Evolutionary conservation across 148 eudicot genomes (phyloP).

Genomic region (Rhododendron simsii): DNA sequence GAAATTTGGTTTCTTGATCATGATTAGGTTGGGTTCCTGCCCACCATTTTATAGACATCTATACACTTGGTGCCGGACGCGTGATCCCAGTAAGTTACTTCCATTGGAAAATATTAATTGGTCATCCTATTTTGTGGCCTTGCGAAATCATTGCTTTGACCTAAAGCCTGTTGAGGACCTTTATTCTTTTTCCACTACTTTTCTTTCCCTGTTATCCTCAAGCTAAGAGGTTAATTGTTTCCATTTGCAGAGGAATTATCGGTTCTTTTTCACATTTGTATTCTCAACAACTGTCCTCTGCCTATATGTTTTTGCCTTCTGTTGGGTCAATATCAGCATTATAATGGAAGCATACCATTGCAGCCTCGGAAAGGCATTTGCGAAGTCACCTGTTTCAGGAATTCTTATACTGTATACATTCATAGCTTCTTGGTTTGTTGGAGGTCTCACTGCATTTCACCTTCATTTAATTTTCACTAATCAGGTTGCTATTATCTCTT

Average conservation of each 20-base stretch:
- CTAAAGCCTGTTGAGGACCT: not conserved
- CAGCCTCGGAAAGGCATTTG: slow-evolving; percentile 25
- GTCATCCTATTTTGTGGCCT: not conserved
- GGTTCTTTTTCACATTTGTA: slow-evolving; percentile 44
- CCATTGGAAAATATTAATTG: not conserved
- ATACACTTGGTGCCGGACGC: not conserved
- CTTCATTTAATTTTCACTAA: slow-evolving; percentile 36
- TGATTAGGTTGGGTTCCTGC: not conserved
- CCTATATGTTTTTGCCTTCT: slow-evolving; percentile 29
- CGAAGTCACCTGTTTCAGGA: slow-evolving; percentile 31
- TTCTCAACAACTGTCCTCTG: slow-evolving; percentile 38
- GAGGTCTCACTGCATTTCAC: slow-evolving; percentile 46
- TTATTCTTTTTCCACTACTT: not conserved
- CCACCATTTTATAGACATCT: not conserved
- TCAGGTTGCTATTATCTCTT: slow-evolving; percentile 27
- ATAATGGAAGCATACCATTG: slow-evolving; percentile 17
- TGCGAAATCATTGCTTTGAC: not conserved
- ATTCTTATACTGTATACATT: slow-evolving; percentile 34
- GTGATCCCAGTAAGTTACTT: not conserved
- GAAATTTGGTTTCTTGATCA: not conserved
- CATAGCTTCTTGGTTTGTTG: slow-evolving; percentile 35
- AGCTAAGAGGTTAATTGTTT: slow-evolving; percentile 1
- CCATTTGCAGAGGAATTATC: slow-evolving; percentile 41
- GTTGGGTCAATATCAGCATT: slow-evolving; percentile 27
- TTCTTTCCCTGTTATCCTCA: not conserved